Conservation (phyloP, 352 stramenopile species). For the Pythium utonaiense region DNA sequence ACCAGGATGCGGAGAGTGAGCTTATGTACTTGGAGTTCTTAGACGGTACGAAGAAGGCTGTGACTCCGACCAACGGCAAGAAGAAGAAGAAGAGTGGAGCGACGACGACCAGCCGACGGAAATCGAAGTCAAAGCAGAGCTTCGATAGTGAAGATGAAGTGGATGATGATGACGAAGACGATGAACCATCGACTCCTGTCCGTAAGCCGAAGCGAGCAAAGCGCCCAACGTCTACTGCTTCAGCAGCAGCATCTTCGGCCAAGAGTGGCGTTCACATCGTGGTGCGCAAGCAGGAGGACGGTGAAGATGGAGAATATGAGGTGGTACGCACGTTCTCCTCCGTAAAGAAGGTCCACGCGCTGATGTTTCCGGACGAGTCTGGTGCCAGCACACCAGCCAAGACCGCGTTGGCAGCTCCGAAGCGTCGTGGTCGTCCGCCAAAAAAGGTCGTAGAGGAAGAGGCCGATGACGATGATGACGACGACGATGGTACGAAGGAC, state of each 20-base stretch:
- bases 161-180: slow-evolving; percentile 27
- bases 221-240: neutral
- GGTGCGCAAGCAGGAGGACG: slow-evolving; percentile 16
- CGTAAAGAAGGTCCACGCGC: slow-evolving; percentile 25
- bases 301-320: slow-evolving; percentile 16
- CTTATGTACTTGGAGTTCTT: slow-evolving; percentile 87
- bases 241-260: neutral
- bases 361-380: slow-evolving; percentile 8
- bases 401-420: slow-evolving; percentile 7
- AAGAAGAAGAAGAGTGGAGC: slow-evolving; percentile 33
- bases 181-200: slow-evolving; percentile 11
- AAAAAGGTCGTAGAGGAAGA: slow-evolving; percentile 21
- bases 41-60: slow-evolving; percentile 58
- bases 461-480: neutral
- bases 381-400: neutral
- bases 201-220: slow-evolving; percentile 25
- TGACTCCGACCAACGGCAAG: slow-evolving; percentile 17
- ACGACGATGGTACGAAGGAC: slow-evolving; percentile 21
- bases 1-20: slow-evolving; percentile 78
- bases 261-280: slow-evolving; percentile 31
- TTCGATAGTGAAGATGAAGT: slow-evolving; percentile 23
- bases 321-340: slow-evolving; percentile 25
- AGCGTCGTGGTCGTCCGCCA: slow-evolving; percentile 14
- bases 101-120: slow-evolving; percentile 26
- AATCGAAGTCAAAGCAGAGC: slow-evolving; percentile 30